phyloP scores from a whole-genome alignment of 73 alveolate species.

The Symbiodinium pilosum region DNA sequence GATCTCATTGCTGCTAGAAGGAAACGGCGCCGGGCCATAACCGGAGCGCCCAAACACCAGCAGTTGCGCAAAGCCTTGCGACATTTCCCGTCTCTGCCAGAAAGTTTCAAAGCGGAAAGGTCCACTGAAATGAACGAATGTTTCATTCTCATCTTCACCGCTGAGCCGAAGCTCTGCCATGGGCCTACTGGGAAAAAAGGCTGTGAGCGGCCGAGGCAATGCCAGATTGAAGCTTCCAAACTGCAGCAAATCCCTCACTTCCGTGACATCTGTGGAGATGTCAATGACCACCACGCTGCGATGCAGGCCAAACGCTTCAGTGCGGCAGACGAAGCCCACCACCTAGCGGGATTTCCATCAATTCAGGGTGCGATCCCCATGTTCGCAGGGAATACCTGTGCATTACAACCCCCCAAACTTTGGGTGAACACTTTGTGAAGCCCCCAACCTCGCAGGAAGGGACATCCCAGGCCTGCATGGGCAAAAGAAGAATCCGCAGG shows the following conservation, averaged over 20 bases:
- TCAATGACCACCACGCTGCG: background rate
- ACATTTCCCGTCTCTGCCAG: background rate
- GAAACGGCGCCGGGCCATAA: background rate
- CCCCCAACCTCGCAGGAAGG: background rate
- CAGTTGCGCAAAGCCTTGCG: background rate
- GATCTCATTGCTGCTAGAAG: background rate
- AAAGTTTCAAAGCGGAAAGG: background rate
- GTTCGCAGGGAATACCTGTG: too few species aligned
- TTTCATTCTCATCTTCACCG: background rate
- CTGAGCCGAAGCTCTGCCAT: background rate
- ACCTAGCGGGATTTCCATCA: too few species aligned
- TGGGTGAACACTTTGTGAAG: too few species aligned
- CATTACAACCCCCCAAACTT: too few species aligned
- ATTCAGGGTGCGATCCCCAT: too few species aligned
- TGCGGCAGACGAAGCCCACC: background rate
- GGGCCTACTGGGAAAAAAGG: background rate
- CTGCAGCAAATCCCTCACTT: background rate
- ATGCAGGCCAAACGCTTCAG: background rate
- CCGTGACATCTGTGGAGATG: background rate
- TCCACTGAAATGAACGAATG: background rate
- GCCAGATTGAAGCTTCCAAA: background rate
- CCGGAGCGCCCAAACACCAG: constrained; percentile 7
- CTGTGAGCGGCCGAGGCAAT: background rate
- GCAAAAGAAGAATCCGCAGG: background rate
- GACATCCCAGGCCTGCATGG: background rate